Evolutionary conservation across 805 yeast genomes (phyloP).

Genomic region (Ogataea allantospora): DNA sequence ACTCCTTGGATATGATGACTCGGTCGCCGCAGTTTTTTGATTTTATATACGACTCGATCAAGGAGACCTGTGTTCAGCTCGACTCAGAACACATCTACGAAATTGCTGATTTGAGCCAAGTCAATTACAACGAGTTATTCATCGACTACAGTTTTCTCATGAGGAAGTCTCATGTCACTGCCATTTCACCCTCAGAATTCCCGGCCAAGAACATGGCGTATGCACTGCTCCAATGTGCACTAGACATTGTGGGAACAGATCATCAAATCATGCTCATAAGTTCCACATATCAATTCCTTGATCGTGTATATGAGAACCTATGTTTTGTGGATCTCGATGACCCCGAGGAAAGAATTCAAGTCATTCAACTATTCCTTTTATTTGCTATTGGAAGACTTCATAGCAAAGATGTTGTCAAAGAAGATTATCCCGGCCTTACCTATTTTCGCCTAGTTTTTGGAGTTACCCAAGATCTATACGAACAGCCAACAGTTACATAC

Average conservation of each 20-base stretch:
- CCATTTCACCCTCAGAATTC: neutral
- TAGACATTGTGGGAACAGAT: slow-evolving; percentile 6
- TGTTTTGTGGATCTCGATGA: slow-evolving; percentile 2
- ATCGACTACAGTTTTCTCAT: slow-evolving; percentile 7
- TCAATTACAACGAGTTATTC: slow-evolving; percentile 10
- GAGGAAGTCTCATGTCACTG: neutral
- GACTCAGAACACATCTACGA: neutral
- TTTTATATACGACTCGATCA: slow-evolving; percentile 1
- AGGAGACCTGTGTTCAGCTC: neutral
- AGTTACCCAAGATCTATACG: slow-evolving; percentile 3
- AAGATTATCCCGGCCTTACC: slow-evolving; percentile 10
- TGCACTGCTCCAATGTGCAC: slow-evolving; percentile 3
- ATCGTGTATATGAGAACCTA: slow-evolving; percentile 1
- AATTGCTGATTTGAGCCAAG: neutral
- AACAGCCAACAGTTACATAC: slow-evolving; percentile 1
- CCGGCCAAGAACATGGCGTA: slow-evolving; percentile 2
- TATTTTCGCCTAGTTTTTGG: slow-evolving; percentile 4
- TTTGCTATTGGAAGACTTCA: slow-evolving; percentile 12
- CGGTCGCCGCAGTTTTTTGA: slow-evolving; percentile 8
- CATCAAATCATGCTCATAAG: slow-evolving; percentile 9
- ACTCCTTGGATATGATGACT: slow-evolving; percentile 1
- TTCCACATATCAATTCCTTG: slow-evolving; percentile 4
- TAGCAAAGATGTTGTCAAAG: slow-evolving; percentile 7
- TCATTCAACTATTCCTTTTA: slow-evolving; percentile 4
- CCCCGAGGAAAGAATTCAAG: neutral